These are phyloP conservation scores for Millerago galiae DNA, from an alignment of 805 yeast genomes.

Conservation along the genomic window DNA sequence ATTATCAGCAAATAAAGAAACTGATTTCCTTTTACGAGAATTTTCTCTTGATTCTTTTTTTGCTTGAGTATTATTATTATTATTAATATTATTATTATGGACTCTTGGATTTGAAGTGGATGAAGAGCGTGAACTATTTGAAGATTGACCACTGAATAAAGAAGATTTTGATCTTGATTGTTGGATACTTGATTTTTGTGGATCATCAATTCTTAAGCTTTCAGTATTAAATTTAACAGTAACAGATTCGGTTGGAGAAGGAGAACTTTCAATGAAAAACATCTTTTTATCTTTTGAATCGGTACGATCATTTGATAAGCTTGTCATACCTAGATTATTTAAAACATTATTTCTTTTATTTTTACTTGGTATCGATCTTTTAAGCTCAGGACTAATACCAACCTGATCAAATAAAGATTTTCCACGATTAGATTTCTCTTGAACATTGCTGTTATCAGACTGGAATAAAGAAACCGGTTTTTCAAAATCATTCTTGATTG, in stretches of 20 bases:
- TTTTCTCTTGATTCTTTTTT: slow-evolving; percentile 5
- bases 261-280: slow-evolving; percentile 28
- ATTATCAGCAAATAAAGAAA: slow-evolving; percentile 17
- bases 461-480: neutral
- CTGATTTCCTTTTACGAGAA: slow-evolving; percentile 8
- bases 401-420: slow-evolving; percentile 20
- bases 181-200: slow-evolving; percentile 2
- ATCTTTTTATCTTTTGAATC: slow-evolving; percentile 19
- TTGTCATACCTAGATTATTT: slow-evolving; percentile 24
- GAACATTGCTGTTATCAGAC: neutral
- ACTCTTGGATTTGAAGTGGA: neutral
- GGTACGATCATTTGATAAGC: slow-evolving; percentile 4
- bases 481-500: neutral
- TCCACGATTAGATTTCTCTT: slow-evolving; percentile 2
- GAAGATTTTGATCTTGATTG: neutral
- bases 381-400: slow-evolving; percentile 20
- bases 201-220: slow-evolving; percentile 1
- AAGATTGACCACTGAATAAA: slow-evolving; percentile 5
- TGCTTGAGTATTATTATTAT: neutral
- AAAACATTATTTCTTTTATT: slow-evolving; percentile 20
- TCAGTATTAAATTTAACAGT: neutral
- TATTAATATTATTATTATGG: neutral
- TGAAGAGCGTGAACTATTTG: slow-evolving; percentile 6
- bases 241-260: slow-evolving; percentile 24
- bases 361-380: slow-evolving; percentile 8